Base-by-base conservation (phyloP, 1,139 yeast genomes). In the Sugiyamaella paludigena region DNA sequence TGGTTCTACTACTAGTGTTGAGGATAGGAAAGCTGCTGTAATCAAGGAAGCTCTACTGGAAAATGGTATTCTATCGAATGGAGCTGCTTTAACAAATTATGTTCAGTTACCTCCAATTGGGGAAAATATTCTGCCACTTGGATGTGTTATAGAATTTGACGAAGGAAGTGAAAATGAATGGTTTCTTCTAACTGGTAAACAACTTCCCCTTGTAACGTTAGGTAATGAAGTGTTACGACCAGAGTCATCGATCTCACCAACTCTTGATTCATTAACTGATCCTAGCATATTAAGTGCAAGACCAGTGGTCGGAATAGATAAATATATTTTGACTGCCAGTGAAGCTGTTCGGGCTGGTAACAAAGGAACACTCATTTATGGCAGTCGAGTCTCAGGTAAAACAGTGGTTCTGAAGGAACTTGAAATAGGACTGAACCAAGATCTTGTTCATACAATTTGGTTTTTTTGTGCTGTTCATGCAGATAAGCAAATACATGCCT, bases 351-450 rank as follows among this genome's bases (percentile, higher is more conserved):
- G 72, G 10, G 64, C 76, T 43, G 76, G 83, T 40, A 71, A 70
- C 38, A 73, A 75, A 1, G 88, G 94, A 1, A 67, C 76, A 1
- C 69, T 87, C 47, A 63, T 91, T 0, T 77, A 81, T 58, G 98
- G 98, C 0, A 72, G 82, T 34, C 72, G 87, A 0, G 97, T 96
- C 0, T 77, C 88, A 54, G 98, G 97, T 1, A 91, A 91, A 63
- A 71, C 92, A 0, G 69, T 80, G 1, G 60, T 84, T 0, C 64
- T 82, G 13, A 67, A 72, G 6, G 69, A 75, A 31, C 62, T 86
- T 1, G 63, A 75, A 0, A 54, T 66, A 2, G 61, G 61, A 6
- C 64, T 85, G 13, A 55, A 62, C 6, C 59, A 66, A 0, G 63
- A 70, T 36, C 80, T 81, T 8, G 70, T 69, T 44, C 77, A 74